Evolutionary conservation across 2,329 filamentous ascomycete genomes (phyloP), one percentile per base, ranked within the genome.

Genomic region (Neofusicoccum cordaticola): DNA sequence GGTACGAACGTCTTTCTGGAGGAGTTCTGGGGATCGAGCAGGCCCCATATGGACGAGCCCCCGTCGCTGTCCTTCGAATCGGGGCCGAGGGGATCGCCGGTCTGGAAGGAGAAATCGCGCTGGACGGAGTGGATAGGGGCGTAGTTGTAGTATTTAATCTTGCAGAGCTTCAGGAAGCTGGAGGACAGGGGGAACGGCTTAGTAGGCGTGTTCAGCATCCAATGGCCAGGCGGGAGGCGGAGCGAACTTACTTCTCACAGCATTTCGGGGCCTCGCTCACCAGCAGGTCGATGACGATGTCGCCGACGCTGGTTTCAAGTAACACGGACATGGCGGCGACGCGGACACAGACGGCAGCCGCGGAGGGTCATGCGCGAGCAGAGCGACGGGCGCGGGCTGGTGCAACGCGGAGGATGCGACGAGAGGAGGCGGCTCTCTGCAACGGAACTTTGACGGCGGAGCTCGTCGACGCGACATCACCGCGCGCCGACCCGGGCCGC

Each of bases 101-200:
- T 96, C 79, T 98, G 94, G 79, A 97, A 97, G 67, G 93, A 96
- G 79, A 97, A 98, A 79, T 92, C 88, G 77, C 94, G 95, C 75
- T 97, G 95, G 42, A 99, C 87, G 69, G 90, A 93, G 80, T 97
- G 92, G 63, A 98, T 82, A 31, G 94, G 95, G 5, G 93, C 89
- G 78, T 96, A 98, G 82, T 98, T 98, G 87, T 97, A 99, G 82
- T 98, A 99, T 82, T 97, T 99, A 79, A 93, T 84, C 81, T 98
- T 98, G 87, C 95, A 97, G 71, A 99, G 91, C 84, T 99, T 98
- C 65, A 99, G 83, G 78, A 99, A 98, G 84, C 92, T 96, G 78
- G 68, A 75, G 73, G 70, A 73, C 70, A 66, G 70, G 52, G 70
- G 71, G 73, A 73, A 78, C 69, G 72, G 82, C 82, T 88, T 82